Evolutionary conservation across 2,329 filamentous ascomycete species (phyloP), one percentile per base, ranked within the genome.

Genomic region (Colletotrichum endophyticum): DNA sequence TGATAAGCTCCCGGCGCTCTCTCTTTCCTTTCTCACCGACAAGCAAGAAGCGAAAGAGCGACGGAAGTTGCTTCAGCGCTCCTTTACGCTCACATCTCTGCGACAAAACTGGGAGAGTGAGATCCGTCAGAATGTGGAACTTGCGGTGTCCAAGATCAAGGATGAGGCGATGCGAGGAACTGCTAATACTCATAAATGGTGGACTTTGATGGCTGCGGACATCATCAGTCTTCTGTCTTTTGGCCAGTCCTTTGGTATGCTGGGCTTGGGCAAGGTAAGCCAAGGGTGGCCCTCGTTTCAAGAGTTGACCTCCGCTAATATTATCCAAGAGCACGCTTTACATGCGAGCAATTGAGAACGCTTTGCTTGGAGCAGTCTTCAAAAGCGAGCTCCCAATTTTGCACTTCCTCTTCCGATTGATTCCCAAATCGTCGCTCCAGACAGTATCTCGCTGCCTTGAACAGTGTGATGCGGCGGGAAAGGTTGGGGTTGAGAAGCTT

Each of bases 181-280:
- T 0, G 84, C 82, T 0, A 89, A 92, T 76, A 81, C 91, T 0
- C 84, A 86, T 76, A 90, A 90, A 74, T 92, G 90, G 90, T 89
- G 85, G 82, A 80, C 87, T 6, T 90, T 89, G 70, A 87, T 91
- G 84, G 81, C 89, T 0, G 90, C 89, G 0, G 91, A 92, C 78
- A 81, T 90, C 1, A 90, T 91, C 63, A 88, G 86, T 0, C 85
- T 91, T 66, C 80, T 92, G 12, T 87, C 84, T 1, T 92, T 92
- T 80, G 90, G 90, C 0, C 86, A 91, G 27, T 89, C 88, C 0
- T 91, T 92, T 74, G 81, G 82, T 1, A 88, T 88, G 84, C 80
- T 92, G 8, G 88, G 91, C 68, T 80, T 81, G 6, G 89, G 88
- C 15, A 81, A 87, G 82, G 89, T 90, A 79, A 73, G 81, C 0